A percentile compares a stretch with the other conserved stretches of the same genome.
Evolutionary conservation across 1,284 basidiomycete species (phyloP).

Genomic region (Ustilago vetiveriae): DNA sequence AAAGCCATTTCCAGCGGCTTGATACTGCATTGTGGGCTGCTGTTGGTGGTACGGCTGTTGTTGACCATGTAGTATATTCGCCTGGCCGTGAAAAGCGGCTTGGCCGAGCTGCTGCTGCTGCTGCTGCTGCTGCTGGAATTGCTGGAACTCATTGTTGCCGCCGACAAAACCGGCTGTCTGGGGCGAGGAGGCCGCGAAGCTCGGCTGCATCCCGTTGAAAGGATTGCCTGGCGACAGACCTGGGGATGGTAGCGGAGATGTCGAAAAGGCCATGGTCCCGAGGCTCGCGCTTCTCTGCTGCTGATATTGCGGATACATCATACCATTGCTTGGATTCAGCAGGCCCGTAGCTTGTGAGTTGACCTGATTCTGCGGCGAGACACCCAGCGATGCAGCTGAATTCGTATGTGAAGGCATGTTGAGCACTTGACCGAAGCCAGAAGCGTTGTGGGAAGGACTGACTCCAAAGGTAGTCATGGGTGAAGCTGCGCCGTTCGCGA

Average conservation of each 20-base stretch:
- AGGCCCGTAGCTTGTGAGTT: conserved; percentile 17
- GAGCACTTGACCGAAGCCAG: conserved; percentile 9
- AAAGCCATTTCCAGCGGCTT: conserved; percentile 2
- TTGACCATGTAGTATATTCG: conserved; percentile 8
- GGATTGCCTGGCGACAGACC: conserved; percentile 21
- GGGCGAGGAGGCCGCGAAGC: conserved; percentile 10
- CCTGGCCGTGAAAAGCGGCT: conserved; percentile 22
- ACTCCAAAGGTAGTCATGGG: conserved; percentile 14
- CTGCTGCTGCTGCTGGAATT: conserved; percentile 31
- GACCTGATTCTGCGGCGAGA: conserved; percentile 4
- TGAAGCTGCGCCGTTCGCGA: background rate
- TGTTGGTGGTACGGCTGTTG: conserved; percentile 14
- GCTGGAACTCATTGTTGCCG: conserved; percentile 9
- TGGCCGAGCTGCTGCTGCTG: conserved; percentile 37
- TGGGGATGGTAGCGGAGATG: conserved; percentile 30
- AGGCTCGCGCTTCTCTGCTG: conserved; percentile 37
- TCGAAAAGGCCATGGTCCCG: conserved; percentile 44
- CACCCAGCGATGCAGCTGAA: conserved; percentile 10
- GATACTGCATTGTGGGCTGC: conserved; percentile 4
- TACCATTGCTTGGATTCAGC: conserved; percentile 23
- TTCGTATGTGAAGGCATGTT: conserved; percentile 28
- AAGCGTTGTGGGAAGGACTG: conserved; percentile 17
- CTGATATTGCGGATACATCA: conserved; percentile 32
- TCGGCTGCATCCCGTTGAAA: conserved; percentile 21
- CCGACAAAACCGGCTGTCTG: conserved; percentile 6